Evolutionary conservation across 768 basidiomycete genomes (phyloP), one percentile per base, ranked within the genome.

Genomic region (Zangia roseola): DNA sequence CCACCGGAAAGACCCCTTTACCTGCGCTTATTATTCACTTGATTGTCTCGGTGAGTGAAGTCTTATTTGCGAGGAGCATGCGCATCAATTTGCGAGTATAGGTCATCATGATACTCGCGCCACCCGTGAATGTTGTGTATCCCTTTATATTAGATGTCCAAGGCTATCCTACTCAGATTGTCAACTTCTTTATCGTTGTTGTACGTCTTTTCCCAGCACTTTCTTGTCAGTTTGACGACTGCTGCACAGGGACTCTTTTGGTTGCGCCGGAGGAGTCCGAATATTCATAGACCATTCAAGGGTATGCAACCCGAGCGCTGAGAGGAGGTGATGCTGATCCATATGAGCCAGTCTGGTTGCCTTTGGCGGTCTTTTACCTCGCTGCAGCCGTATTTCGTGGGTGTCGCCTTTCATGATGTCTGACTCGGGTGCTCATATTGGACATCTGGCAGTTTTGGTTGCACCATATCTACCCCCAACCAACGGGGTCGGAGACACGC

Each of bases 91-190:
- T 7, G 19, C 8, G 19, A 5, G 13, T 70, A 59, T 28, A 63
- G 80, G 72, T 28, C 74, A 76, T 82, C 35, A 69, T 82, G 38
- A 82, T 82, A 41, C 58, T 82, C 37, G 81, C 59, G 1, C 81
- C 81, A 0, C 81, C 82, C 1, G 71, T 74, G 3, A 51, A 61
- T 4, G 73, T 82, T 10, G 82, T 71, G 0, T 83, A 83, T 57
- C 80, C 81, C 0, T 84, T 83, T 52, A 83, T 83, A 45, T 69
- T 84, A 4, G 80, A 83, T 46, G 71, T 83, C 12, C 74, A 80
- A 49, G 65, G 62, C 30, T 67, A 69, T 41, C 83, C 82, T 2
- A 49, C 35, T 24, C 81, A 82, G 48, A 79, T 83, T 26, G 74
- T 84, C 56, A 76, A 78, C 49, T 58, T 83, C 5, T 80, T 82